Percentiles rank a stretch among this genome's conserved stretches.
These are phyloP conservation scores for Coniosporium tulheliwenetii DNA, from an alignment of 2,329 filamentous ascomycete genomes.

Conservation along the genomic window DNA sequence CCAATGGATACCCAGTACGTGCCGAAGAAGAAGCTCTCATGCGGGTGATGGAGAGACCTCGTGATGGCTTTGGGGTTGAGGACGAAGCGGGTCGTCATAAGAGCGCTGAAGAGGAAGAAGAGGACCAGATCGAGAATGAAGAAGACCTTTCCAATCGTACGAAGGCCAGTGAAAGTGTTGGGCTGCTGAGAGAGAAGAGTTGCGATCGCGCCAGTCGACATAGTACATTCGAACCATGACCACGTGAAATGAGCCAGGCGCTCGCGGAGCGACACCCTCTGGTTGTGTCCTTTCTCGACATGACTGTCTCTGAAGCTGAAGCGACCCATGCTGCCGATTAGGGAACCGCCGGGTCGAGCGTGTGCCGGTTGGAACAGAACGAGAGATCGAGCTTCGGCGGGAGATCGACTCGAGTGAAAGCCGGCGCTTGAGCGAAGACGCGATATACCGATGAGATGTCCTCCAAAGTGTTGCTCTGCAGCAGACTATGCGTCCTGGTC, in stretches of 20 bases:
- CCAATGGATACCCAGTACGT: slow-evolving; percentile 47
- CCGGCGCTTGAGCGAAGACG: too few relatives aligned
- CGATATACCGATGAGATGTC: too few relatives aligned
- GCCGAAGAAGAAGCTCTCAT: slow-evolving; percentile 42
- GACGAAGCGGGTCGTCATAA: slow-evolving; percentile 45
- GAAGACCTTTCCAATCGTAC: slow-evolving; percentile 48
- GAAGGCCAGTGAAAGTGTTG: slow-evolving; percentile 46
- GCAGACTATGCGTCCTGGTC: too few relatives aligned
- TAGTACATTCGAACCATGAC: slow-evolving; percentile 61
- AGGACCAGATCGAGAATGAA: slow-evolving; percentile 54
- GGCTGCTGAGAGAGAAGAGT: slow-evolving; percentile 48
- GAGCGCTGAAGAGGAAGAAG: slow-evolving; percentile 39
- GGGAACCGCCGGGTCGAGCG: too few relatives aligned
- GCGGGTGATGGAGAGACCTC: slow-evolving; percentile 43
- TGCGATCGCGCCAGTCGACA: slow-evolving; percentile 59
- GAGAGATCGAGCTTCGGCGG: too few relatives aligned
- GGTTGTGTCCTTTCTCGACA: background rate
- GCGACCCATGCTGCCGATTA: too few relatives aligned
- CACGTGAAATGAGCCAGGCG: slow-evolving; percentile 46
- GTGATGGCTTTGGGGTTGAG: slow-evolving; percentile 39
- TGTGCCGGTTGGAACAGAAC: too few relatives aligned
- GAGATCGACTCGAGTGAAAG: too few relatives aligned
- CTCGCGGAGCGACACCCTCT: slow-evolving; percentile 16
- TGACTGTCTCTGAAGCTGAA: too few relatives aligned
- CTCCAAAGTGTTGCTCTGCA: too few relatives aligned